phyloP scores from a whole-genome alignment of 495 filamentous ascomycete genomes.

The Penicillium turbatum region DNA sequence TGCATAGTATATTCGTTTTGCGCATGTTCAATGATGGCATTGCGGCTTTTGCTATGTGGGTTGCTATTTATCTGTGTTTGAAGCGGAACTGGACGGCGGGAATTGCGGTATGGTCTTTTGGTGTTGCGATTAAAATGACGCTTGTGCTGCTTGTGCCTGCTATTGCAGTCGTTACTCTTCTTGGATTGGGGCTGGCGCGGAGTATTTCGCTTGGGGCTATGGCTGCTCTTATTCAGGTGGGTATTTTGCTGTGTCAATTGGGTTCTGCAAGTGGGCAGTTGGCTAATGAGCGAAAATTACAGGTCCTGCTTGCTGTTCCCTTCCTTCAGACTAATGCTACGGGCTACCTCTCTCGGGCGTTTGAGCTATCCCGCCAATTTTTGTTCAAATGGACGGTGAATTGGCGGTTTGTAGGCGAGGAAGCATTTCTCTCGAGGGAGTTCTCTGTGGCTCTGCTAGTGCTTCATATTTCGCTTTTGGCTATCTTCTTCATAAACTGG shows the following conservation, averaged over 20 bases:
- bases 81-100: conserved; percentile 64
- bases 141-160: conserved; percentile 77
- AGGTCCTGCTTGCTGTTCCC: conserved; percentile 65
- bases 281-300: conserved; percentile 11
- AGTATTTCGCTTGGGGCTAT: conserved; percentile 63
- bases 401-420: conserved; percentile 88
- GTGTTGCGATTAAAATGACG: conserved; percentile 91
- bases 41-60: conserved; percentile 74
- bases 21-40: conserved; percentile 95
- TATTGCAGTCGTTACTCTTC: conserved; percentile 65
- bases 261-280: background rate
- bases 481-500: conserved; percentile 58
- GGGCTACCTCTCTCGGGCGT: conserved; percentile 75
- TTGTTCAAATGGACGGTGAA: conserved; percentile 99
- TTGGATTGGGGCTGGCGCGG: conserved; percentile 58
- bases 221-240: conserved; percentile 70
- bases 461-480: conserved; percentile 62
- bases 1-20: conserved; percentile 90
- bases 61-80: conserved; percentile 74
- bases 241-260: background rate
- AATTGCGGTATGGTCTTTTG: conserved; percentile 67
- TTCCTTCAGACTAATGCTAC: conserved; percentile 64
- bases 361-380: conserved; percentile 85
- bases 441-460: conserved; percentile 68
- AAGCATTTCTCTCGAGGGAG: conserved; percentile 67